Evolutionary conservation across 768 basidiomycete genomes (phyloP), one percentile per base, ranked within the genome.

Genomic region (Suillus luteus): DNA sequence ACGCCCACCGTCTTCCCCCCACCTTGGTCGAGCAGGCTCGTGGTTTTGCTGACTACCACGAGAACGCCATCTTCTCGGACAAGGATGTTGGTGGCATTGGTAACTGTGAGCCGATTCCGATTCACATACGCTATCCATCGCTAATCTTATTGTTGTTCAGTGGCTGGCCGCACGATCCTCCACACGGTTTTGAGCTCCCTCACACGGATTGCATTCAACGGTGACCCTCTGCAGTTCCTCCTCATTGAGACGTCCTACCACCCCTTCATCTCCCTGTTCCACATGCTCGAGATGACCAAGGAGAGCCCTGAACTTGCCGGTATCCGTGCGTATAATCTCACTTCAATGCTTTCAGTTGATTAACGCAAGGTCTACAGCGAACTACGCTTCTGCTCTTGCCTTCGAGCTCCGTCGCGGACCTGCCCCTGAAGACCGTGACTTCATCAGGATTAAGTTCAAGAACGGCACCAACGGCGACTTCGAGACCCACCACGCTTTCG

Each of bases 191-290:
- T 94, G 59, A 77, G 70, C 60, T 86, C 91, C 11, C 84, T 95
- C 62, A 85, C 90, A 71, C 87, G 86, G 70, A 89, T 96, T 73
- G 85, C 90, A 52, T 91, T 88, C 81, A 86, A 88, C 69, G 86
- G 83, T 65, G 89, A 92, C 78, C 88, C 91, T 52, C 85, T 95
- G 59, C 88, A 91, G 70, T 83, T 95, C 78, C 81, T 89, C 76
- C 73, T 93, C 67, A 81, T 92, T 68, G 86, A 91, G 77, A 88
- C 89, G 17, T 91, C 91, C 66, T 95, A 95, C 81, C 93, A 95
- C 75, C 89, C 93, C 15, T 93, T 96, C 85, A 88, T 95, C 71
- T 93, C 92, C 5, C 82, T 95, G 75, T 90, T 95, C 85, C 85
- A 88, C 72, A 84, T 90, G 75, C 85, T 91, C 22, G 90, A 89